A percentile compares a stretch with the other conserved stretches of the same genome.
phyloP scores from a whole-genome alignment of 2,329 filamentous ascomycete species.

The Thelonectria rubi region DNA sequence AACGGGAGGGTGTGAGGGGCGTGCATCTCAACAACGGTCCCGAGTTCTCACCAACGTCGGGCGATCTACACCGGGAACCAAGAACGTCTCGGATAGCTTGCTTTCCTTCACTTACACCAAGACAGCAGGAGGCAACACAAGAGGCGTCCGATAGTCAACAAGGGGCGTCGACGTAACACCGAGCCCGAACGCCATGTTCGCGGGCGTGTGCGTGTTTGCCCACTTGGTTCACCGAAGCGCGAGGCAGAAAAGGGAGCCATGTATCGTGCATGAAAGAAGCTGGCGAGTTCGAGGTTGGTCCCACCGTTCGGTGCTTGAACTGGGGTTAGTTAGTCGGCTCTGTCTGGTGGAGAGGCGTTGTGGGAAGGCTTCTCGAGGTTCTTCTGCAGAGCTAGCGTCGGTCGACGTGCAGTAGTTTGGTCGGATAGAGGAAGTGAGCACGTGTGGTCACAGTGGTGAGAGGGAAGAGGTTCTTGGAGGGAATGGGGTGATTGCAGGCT shows the following conservation, averaged over 20 bases:
- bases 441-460: background rate
- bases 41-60: background rate
- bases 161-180: too few relatives aligned
- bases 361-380: background rate
- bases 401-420: background rate
- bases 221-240: slow-evolving; percentile 18
- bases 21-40: too few relatives aligned
- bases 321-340: slow-evolving; percentile 11
- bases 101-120: background rate
- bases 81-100: background rate
- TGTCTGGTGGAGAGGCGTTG: slow-evolving; percentile 4
- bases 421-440: background rate
- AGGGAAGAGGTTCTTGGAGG: background rate
- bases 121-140: background rate
- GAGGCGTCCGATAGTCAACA: background rate
- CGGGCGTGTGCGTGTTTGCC: slow-evolving; percentile 9
- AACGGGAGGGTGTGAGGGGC: background rate
- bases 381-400: background rate
- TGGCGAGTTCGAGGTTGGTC: background rate
- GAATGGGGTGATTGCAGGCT: background rate
- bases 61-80: background rate
- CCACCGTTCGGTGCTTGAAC: slow-evolving; percentile 20
- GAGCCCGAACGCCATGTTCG: background rate
- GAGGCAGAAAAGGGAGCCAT: background rate
- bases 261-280: slow-evolving; percentile 3